Evolutionary conservation across 768 basidiomycete species (phyloP).

Genomic region (Lentinus brumalis): DNA sequence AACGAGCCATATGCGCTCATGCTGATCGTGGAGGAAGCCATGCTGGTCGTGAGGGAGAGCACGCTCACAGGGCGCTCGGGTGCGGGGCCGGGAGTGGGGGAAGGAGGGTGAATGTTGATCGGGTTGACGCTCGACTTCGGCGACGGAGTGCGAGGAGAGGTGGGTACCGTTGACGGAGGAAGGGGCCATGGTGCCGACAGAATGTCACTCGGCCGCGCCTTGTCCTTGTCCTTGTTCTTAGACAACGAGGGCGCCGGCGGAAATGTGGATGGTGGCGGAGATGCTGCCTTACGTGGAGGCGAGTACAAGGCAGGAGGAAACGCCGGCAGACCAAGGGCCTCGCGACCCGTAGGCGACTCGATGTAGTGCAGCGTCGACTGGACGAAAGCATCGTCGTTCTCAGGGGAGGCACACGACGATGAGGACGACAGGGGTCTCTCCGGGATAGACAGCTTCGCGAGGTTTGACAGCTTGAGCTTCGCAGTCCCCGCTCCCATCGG

Average conservation of each 20-base stretch:
- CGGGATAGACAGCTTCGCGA: slow-evolving; percentile 16
- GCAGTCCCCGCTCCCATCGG: neutral
- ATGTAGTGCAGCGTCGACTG: slow-evolving; percentile 28
- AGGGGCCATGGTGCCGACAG: slow-evolving; percentile 29
- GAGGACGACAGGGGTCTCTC: slow-evolving; percentile 10
- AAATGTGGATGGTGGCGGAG: neutral
- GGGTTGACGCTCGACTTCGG: slow-evolving; percentile 8
- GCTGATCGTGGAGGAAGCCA: slow-evolving; percentile 27
- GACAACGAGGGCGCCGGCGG: neutral
- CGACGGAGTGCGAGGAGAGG: slow-evolving; percentile 22
- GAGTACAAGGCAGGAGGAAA: slow-evolving; percentile 7
- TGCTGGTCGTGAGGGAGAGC: slow-evolving; percentile 21
- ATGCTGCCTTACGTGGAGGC: neutral
- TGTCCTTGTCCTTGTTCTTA: neutral
- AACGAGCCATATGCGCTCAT: slow-evolving; percentile 15
- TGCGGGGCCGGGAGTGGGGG: slow-evolving; percentile 1
- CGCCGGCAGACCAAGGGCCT: slow-evolving; percentile 21
- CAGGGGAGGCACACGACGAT: slow-evolving; percentile 1
- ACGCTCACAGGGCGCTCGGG: slow-evolving; percentile 16
- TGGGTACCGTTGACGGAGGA: slow-evolving; percentile 28
- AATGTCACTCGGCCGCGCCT: slow-evolving; percentile 21
- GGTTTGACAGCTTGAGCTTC: slow-evolving; percentile 15
- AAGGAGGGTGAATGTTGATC: slow-evolving; percentile 16
- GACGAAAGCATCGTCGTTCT: slow-evolving; percentile 27
- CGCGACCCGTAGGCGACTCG: slow-evolving; percentile 27